Percentiles rank a stretch among this genome's conserved stretches.
These are phyloP conservation scores for Microcos paniculata DNA, from an alignment of 345 rosid species.

Conservation along the genomic window DNA sequence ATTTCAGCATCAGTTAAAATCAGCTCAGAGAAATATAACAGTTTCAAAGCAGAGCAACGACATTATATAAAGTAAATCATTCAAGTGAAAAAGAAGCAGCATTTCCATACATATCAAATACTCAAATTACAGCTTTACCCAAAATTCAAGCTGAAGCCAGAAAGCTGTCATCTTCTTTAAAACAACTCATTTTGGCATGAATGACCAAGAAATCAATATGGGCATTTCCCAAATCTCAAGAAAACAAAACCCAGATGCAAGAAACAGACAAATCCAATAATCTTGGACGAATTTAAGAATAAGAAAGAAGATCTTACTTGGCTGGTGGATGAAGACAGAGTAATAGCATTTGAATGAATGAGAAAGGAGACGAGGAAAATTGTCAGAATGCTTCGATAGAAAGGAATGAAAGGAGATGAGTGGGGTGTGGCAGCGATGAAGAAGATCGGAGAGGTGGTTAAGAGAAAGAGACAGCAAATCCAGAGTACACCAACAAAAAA, in stretches of 20 bases:
- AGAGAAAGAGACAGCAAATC: background rate
- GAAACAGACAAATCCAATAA: background rate
- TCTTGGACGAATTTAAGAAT: background rate
- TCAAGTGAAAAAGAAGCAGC: background rate
- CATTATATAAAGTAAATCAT: background rate
- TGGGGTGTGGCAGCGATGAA: background rate
- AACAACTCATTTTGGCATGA: background rate
- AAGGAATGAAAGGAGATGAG: conserved; percentile 6
- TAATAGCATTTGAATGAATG: background rate
- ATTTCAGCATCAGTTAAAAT: conserved; percentile 9
- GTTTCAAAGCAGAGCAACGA: conserved; percentile 5
- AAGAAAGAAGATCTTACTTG: conserved; percentile 1
- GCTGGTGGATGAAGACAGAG: conserved; percentile 3
- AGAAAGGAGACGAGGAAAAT: background rate
- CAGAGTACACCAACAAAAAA: too few relatives aligned
- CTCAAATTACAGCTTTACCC: background rate
- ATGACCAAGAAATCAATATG: background rate
- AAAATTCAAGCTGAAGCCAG: background rate
- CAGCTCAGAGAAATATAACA: conserved; percentile 11
- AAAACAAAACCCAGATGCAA: background rate
- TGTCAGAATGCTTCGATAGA: conserved; percentile 6
- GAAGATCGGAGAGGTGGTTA: conserved; percentile 14
- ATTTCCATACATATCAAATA: background rate
- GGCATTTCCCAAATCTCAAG: conserved; percentile 6
- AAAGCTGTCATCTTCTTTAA: background rate